Evolutionary conservation across 2,329 filamentous ascomycete genomes (phyloP).

Genomic region (Cercospora beticola): DNA sequence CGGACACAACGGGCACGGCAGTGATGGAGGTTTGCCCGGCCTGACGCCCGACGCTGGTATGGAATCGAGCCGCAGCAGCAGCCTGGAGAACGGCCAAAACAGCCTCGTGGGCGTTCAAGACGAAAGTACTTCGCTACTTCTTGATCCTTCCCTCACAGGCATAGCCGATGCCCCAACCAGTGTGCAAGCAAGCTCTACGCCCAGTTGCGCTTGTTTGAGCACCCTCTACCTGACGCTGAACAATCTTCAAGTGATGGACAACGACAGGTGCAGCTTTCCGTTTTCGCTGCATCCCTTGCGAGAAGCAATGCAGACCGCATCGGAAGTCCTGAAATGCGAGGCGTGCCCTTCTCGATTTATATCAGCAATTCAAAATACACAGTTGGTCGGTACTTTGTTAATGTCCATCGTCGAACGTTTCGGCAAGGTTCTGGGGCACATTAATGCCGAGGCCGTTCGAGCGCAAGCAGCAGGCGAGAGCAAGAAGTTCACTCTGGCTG

Average conservation of each 20-base stretch:
- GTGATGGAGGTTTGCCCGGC: constrained; percentile 17
- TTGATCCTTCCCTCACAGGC: constrained; percentile 20
- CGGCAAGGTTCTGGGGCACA: constrained; percentile 41
- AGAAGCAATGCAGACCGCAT: constrained; percentile 44
- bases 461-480: constrained; percentile 37
- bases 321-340: constrained; percentile 43
- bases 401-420: constrained; percentile 46
- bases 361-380: constrained; percentile 48
- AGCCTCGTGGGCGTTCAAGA: neutral
- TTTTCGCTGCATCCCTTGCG: constrained; percentile 44
- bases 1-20: constrained; percentile 7
- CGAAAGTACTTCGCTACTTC: constrained; percentile 13
- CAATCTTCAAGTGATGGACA: constrained; percentile 42
- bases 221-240: constrained; percentile 48
- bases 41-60: constrained; percentile 28
- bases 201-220: constrained; percentile 47
- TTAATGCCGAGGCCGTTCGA: constrained; percentile 43
- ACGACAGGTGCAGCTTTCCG: constrained; percentile 43
- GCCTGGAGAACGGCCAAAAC: constrained; percentile 2
- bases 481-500: constrained; percentile 47
- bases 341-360: constrained; percentile 46
- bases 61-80: constrained; percentile 9
- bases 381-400: constrained; percentile 44
- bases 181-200: constrained; percentile 19
- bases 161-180: neutral